Percentiles rank a stretch among this genome's conserved stretches.
phyloP scores from a whole-genome alignment of 805 yeast genomes.

The Schizosaccharomyces osmophilus region DNA sequence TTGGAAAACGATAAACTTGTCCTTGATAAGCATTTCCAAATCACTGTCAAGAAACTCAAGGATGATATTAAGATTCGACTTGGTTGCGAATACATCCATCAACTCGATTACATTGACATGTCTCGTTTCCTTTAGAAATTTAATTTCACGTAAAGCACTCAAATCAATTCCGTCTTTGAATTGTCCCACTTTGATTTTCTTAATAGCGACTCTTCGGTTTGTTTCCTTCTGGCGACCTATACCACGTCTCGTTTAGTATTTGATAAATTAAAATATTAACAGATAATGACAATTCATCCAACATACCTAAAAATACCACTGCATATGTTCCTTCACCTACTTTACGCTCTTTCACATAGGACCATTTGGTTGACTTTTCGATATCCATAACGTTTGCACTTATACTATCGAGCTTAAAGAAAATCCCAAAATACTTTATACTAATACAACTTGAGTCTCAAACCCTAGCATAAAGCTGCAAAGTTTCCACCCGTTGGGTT shows the following conservation, averaged over 20 bases:
- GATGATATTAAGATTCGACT: conserved; percentile 51
- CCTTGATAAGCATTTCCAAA: conserved; percentile 69
- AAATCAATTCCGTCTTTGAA: conserved; percentile 92
- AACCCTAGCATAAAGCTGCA: too few relatives aligned
- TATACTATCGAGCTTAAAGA: neutral
- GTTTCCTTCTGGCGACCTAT: conserved; percentile 15
- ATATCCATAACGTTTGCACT: neutral
- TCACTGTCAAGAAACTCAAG: conserved; percentile 82
- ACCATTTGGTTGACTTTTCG: neutral
- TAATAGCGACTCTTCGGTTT: conserved; percentile 54
- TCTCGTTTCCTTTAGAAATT: conserved; percentile 57
- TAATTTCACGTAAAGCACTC: conserved; percentile 89
- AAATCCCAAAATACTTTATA: neutral
- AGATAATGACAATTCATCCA: conserved; percentile 4
- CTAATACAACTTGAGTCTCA: too few relatives aligned
- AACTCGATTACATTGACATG: conserved; percentile 68
- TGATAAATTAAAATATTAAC: neutral
- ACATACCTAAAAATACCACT: conserved; percentile 34
- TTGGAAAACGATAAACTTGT: conserved; percentile 46
- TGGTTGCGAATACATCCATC: conserved; percentile 58
- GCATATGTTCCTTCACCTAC: conserved; percentile 99
- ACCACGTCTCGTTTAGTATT: neutral
- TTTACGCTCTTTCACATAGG: conserved; percentile 30
- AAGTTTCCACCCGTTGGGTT: too few relatives aligned
- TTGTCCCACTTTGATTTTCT: conserved; percentile 81